phyloP scores from a whole-genome alignment of 768 basidiomycete genomes.

The Suillus fuscotomentosus region DNA sequence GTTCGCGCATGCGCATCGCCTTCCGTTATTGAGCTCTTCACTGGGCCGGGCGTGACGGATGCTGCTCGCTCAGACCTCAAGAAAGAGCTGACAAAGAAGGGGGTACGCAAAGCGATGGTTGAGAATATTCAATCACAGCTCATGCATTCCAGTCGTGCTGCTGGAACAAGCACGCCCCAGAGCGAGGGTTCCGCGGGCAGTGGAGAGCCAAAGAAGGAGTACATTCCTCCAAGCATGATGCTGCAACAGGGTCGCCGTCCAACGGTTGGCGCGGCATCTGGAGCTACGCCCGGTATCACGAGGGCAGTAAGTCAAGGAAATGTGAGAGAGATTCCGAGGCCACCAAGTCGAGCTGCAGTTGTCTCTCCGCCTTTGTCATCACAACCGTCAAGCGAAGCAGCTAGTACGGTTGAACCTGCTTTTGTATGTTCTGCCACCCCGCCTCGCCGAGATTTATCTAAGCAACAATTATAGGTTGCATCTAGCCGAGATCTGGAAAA shows the following conservation, averaged over 20 bases:
- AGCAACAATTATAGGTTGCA: conserved; percentile 56
- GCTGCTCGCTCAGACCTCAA: conserved; percentile 91
- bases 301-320: conserved; percentile 51
- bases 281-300: conserved; percentile 31
- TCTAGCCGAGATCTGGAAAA: conserved; percentile 82
- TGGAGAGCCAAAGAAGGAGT: conserved; percentile 46
- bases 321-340: conserved; percentile 50
- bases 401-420: conserved; percentile 55
- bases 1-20: conserved; percentile 86
- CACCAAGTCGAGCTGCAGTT: conserved; percentile 58
- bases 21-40: conserved; percentile 82
- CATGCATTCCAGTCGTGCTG: conserved; percentile 41
- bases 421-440: conserved; percentile 50
- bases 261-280: conserved; percentile 30
- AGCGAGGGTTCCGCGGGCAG: conserved; percentile 68
- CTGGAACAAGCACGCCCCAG: conserved; percentile 41
- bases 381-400: conserved; percentile 40
- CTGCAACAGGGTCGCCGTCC: conserved; percentile 54
- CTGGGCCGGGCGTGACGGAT: conserved; percentile 78
- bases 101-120: conserved; percentile 83
- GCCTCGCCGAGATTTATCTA: not conserved
- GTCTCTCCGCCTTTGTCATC: conserved; percentile 42
- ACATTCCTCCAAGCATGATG: conserved; percentile 74
- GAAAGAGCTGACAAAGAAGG: conserved; percentile 84
- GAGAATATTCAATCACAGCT: conserved; percentile 76